These are phyloP conservation scores for Crucihimalaya himalaica DNA, from an alignment of 345 rosid species.

Conservation along the genomic window DNA sequence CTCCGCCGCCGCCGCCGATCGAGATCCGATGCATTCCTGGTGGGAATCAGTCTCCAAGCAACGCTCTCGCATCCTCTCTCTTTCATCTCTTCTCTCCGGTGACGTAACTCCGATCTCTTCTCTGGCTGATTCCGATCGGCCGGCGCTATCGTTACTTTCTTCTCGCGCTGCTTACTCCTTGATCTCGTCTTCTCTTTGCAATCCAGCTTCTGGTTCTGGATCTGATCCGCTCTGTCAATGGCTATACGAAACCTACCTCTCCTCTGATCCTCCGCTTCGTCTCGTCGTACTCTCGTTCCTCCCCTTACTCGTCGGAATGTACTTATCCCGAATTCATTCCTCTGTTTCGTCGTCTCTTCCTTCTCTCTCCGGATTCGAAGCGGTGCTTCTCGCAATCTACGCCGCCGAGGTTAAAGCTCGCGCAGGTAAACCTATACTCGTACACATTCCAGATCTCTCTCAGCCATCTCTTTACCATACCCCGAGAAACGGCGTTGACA, in stretches of 20 bases:
- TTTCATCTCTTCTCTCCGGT: slow-evolving; percentile 61
- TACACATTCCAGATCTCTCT: slow-evolving; percentile 81
- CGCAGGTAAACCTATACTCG: slow-evolving; percentile 72
- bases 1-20: slow-evolving; percentile 30
- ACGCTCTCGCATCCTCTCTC: slow-evolving; percentile 79
- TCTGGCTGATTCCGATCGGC: slow-evolving; percentile 87
- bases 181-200: slow-evolving; percentile 53
- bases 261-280: slow-evolving; percentile 83
- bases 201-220: slow-evolving; percentile 76
- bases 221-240: slow-evolving; percentile 93
- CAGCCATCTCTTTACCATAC: slow-evolving; percentile 88
- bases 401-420: slow-evolving; percentile 77
- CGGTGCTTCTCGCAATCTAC: slow-evolving; percentile 87
- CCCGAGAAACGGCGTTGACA: slow-evolving; percentile 53
- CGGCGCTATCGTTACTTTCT: slow-evolving; percentile 86
- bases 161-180: slow-evolving; percentile 65
- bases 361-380: slow-evolving; percentile 92
- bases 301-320: slow-evolving; percentile 69
- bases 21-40: slow-evolving; percentile 87
- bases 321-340: slow-evolving; percentile 81
- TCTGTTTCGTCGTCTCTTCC: slow-evolving; percentile 56
- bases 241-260: slow-evolving; percentile 90
- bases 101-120: slow-evolving; percentile 56
- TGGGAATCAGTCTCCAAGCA: slow-evolving; percentile 95
- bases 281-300: slow-evolving; percentile 82